Evolutionary conservation across 139 green algal species (phyloP).

Genomic region (Picochlorum sp.): DNA sequence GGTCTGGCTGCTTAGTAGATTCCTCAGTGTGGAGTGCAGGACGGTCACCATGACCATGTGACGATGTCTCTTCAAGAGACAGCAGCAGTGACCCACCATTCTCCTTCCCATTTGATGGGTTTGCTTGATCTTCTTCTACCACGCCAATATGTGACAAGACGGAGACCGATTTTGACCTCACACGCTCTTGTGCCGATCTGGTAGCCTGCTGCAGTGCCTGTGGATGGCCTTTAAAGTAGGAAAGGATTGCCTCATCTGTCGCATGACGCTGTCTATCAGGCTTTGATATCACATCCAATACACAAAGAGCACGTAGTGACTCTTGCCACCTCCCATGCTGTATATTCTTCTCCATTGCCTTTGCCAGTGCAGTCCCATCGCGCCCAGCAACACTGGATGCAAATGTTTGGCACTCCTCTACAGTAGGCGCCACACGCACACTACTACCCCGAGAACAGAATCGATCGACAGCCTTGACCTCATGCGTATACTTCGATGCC

Average conservation of each 20-base stretch:
- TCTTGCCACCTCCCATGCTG: slow-evolving; percentile 54
- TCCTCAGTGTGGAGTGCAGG: too few species aligned
- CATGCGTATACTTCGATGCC: not conserved
- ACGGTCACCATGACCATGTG: too few species aligned
- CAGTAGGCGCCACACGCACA: slow-evolving; percentile 36
- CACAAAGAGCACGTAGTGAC: slow-evolving; percentile 55
- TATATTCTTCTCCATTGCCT: slow-evolving; percentile 58
- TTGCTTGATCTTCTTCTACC: not conserved
- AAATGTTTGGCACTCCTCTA: slow-evolving; percentile 57
- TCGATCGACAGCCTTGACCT: not conserved
- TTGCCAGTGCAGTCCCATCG: slow-evolving; percentile 49
- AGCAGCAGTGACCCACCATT: too few species aligned
- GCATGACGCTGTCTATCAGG: slow-evolving; percentile 26
- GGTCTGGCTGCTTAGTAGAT: too few species aligned
- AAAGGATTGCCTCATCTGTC: slow-evolving; percentile 48
- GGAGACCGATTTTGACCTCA: slow-evolving; percentile 33
- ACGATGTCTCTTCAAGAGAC: too few species aligned
- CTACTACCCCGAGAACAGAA: slow-evolving; percentile 21
- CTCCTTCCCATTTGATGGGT: too few species aligned
- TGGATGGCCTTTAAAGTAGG: slow-evolving; percentile 62
- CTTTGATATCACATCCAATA: slow-evolving; percentile 49
- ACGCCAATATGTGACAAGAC: slow-evolving; percentile 35
- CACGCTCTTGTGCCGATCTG: slow-evolving; percentile 28
- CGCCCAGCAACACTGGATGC: slow-evolving; percentile 45
- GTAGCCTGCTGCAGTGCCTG: slow-evolving; percentile 22